Evolutionary conservation across 2,329 filamentous ascomycete species (phyloP), one percentile per base, ranked within the genome.

Genomic region (Pyrenophora seminiperda): DNA sequence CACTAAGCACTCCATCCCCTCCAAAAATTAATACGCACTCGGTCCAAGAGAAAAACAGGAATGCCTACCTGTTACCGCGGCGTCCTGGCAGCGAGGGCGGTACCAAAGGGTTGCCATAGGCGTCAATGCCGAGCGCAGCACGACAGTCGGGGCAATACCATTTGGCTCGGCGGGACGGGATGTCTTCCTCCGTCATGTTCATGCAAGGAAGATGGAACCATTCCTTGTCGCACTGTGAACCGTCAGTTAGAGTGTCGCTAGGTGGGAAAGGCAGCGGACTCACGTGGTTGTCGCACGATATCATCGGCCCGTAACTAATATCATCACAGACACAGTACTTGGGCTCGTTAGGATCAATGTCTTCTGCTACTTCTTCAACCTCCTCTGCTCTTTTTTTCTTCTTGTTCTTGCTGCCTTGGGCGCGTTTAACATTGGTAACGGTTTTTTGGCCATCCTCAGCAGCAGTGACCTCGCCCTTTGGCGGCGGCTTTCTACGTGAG

Each of bases 161-260:
- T 72, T 91, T 91, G 2, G 86, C 86, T 24, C 87, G 88, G 14
- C 88, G 79, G 2, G 85, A 82, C 9, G 89, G 89, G 51, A 89
- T 83, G 18, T 85, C 82, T 17, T 56, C 54, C 5, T 79, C 77
- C 27, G 65, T 67, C 57, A 94, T 77, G 4, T 81, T 85, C 5
- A 94, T 87, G 65, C 90, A 94, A 56, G 85, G 84, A 32, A 94
- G 79, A 68, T 94, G 90, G 70, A 93, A 94, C 90, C 90, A 94
- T 72, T 93, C 89, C 56, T 85, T 84, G 62, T 90, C 86, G 75
- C 90, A 94, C 74, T 88, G 77, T 13, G 19, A 4, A n/a, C 15
- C 11, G 40, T 68, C 48, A 66, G 59, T 31, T 67, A 30, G 5
- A 36, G 4, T 47, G 45, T n/a, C 4, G 13, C 20, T 0, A 13